A percentile compares a stretch with the other conserved stretches of the same genome.
Conservation (phyloP, 768 basidiomycete species). For the Gautieria morchelliformis region DNA sequence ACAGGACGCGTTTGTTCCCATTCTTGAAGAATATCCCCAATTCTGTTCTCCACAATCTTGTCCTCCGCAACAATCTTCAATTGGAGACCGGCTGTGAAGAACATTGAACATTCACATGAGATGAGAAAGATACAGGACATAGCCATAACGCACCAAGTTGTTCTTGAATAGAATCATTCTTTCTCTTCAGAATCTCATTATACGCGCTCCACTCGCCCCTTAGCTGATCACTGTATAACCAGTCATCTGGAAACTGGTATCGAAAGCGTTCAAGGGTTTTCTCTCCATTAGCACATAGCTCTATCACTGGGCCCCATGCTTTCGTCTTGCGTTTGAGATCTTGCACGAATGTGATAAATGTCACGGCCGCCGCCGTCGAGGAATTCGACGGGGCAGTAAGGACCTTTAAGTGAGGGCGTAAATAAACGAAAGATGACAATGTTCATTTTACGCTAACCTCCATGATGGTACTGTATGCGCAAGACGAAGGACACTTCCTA, state of each 20-base stretch:
- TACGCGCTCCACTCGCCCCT: constrained; percentile 98
- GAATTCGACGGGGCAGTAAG: constrained; percentile 58
- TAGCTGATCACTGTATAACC: constrained; percentile 97
- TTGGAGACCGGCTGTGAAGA: constrained; percentile 75
- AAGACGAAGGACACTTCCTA: background rate
- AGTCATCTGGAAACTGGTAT: constrained; percentile 94
- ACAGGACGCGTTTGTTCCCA: constrained; percentile 97
- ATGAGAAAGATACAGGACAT: background rate
- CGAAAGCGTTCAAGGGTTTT: constrained; percentile 95
- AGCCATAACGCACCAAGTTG: constrained; percentile 63
- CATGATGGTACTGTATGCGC: background rate
- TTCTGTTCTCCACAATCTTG: constrained; percentile 95
- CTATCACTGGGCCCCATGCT: constrained; percentile 95
- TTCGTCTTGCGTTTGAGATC: constrained; percentile 96
- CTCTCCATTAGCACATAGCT: constrained; percentile 88
- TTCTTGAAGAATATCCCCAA: constrained; percentile 79
- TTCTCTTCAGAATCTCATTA: constrained; percentile 94
- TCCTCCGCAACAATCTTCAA: constrained; percentile 99
- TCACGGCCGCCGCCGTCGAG: constrained; percentile 96
- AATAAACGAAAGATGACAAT: background rate
- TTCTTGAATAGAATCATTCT: constrained; percentile 97
- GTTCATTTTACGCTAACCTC: background rate
- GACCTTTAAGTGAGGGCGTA: background rate
- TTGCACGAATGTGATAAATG: constrained; percentile 98
- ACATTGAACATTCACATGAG: background rate